These are phyloP conservation scores for Allomyces macrogynus DNA, from an alignment of 192 early-diverging fungal species.

Conservation along the genomic window DNA sequence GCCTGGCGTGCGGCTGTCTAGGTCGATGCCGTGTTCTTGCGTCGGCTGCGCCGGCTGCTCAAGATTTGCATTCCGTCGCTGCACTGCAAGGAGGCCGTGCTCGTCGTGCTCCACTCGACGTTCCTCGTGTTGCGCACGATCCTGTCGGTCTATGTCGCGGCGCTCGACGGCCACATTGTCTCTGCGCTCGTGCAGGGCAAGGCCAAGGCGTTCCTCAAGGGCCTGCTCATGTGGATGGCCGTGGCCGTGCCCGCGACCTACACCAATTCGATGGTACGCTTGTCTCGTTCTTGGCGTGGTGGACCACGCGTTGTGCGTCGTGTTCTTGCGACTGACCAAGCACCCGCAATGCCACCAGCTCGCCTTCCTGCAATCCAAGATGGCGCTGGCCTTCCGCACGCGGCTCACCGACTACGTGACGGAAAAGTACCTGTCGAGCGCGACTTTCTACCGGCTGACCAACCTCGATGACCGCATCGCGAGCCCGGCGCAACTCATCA, in stretches of 20 bases:
- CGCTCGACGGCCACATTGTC: slow-evolving; percentile 67
- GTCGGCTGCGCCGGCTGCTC: slow-evolving; percentile 45
- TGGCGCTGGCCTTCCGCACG: slow-evolving; percentile 59
- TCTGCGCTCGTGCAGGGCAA: slow-evolving; percentile 54
- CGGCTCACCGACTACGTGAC: slow-evolving; percentile 78
- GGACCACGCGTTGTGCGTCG: no score
- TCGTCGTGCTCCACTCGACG: slow-evolving; percentile 62
- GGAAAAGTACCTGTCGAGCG: slow-evolving; percentile 61
- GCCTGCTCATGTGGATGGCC: slow-evolving; percentile 78
- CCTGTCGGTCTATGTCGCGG: slow-evolving; percentile 79
- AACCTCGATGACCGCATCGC: slow-evolving; percentile 85
- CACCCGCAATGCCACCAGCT: slow-evolving; percentile 15
- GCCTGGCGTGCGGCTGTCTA: neutral
- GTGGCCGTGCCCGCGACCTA: slow-evolving; percentile 89
- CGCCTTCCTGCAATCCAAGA: slow-evolving; percentile 51
- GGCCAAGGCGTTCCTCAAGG: slow-evolving; percentile 57
- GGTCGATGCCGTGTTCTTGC: slow-evolving; percentile 21
- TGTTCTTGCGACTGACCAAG: no score
- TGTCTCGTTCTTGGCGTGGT: no score
- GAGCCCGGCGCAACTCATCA: slow-evolving; percentile 74
- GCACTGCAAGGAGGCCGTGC: slow-evolving; percentile 60
- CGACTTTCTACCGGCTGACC: slow-evolving; percentile 82
- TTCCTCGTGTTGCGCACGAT: slow-evolving; percentile 78
- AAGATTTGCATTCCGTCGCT: slow-evolving; percentile 71
- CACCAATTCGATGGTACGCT: slow-evolving; percentile 72